A percentile compares a stretch with the other conserved stretches of the same genome.
Evolutionary conservation across 192 early-diverging fungal species (phyloP).

Genomic region (Jimgerdemannia flammicorona): DNA sequence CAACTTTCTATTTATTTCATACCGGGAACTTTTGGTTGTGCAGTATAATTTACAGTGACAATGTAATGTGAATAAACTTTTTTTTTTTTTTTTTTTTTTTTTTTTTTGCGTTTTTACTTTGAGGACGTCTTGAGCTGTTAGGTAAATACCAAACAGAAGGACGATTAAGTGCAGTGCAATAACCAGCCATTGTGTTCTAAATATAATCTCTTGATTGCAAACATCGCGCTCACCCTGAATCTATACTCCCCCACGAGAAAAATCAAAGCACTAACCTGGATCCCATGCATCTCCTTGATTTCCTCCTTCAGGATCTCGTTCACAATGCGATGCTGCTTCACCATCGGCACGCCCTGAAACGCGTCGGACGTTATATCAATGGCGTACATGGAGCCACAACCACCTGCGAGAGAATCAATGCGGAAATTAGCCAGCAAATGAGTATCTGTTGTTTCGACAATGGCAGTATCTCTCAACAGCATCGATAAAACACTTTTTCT

Average conservation of each 20-base stretch:
- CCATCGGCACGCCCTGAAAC: conserved; percentile 73
- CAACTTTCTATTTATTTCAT: too few relatives aligned
- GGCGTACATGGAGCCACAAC: conserved; percentile 98
- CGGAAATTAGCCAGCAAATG: not conserved
- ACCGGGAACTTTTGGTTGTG: too few relatives aligned
- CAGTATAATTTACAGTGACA: too few relatives aligned
- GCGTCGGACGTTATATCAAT: conserved; percentile 76
- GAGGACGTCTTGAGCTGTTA: not conserved
- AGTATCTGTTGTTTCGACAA: not conserved
- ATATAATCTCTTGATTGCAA: not conserved
- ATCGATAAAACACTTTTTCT: too few relatives aligned
- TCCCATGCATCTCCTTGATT: conserved; percentile 91
- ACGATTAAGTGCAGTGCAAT: not conserved
- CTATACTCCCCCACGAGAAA: not conserved
- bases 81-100: too few relatives aligned
- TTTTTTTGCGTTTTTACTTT: not conserved
- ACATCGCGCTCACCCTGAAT: not conserved
- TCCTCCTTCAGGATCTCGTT: conserved; percentile 85
- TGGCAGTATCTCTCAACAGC: too few relatives aligned
- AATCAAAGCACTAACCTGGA: conserved; percentile 36
- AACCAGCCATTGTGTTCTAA: not conserved
- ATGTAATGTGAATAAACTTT: too few relatives aligned
- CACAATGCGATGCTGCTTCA: conserved; percentile 91
- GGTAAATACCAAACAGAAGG: not conserved
- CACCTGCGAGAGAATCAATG: conserved; percentile 48